Base-by-base conservation (phyloP, 139 green algal genomes). In the Asterochloris erici region DNA sequence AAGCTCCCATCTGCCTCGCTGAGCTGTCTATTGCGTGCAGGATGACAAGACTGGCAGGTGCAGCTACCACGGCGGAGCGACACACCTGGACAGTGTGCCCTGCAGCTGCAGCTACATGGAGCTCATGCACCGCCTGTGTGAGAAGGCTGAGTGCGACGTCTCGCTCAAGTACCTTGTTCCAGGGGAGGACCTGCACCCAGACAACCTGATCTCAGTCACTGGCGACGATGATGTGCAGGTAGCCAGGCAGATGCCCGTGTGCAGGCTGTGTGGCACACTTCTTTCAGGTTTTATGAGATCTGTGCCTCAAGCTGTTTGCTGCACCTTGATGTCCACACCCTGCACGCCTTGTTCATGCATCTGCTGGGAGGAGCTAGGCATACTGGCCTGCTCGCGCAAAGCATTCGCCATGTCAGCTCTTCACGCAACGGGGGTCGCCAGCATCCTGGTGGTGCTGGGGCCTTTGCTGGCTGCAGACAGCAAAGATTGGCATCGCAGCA, bases 161-260 rank as follows among this genome's bases (percentile, higher is more conserved):
- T 84, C 74, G 21, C 69, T 94, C 0, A 93, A 93, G 81, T 94
- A 92, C 71, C 83, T 82, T 38, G 77, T 88, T 4, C 90, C 91
- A 4, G 93, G 91, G 13, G 93, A 97, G 68, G 90, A 95, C 12
- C 82, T 96, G 68, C 88, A 91, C 69, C 90, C 89, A 0, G 89
- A 95, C 47, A 79, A 83, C 15, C 90, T 97, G 11, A 92, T 97
- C 69, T 87, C 85, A 17, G 89, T 96, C 9, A 83, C 88, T 62
- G 93, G 94, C 77, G 91, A 97, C 78, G 87, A 87, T 73, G 93
- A 97, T 78, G 78, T 97, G 63, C 83, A 91, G 90, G 93, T 93
- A 83, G 6, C 82, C 24, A 21, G 38, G 38, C 38, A 54, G 38
- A 54, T 54, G 38, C 38, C 38, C 38, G 2, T 54, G 38, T 54